These are phyloP conservation scores for Venturia oleaginea DNA, from an alignment of 2,329 filamentous ascomycete species.

Conservation along the genomic window DNA sequence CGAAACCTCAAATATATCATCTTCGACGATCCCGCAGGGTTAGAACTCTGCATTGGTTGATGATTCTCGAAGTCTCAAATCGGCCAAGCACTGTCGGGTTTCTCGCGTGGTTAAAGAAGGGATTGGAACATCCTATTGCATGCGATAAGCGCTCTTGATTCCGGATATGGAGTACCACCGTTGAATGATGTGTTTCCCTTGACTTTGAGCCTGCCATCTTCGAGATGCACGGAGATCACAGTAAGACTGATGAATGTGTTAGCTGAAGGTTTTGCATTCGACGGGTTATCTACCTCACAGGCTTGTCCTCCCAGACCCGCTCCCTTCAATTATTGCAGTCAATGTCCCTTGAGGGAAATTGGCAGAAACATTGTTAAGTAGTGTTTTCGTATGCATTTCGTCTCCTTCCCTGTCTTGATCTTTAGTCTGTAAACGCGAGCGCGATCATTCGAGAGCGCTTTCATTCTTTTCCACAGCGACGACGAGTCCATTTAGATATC, in stretches of 20 bases:
- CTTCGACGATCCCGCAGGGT: slow-evolving; percentile 57
- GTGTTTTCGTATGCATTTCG: slow-evolving; percentile 29
- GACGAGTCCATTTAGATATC: not conserved
- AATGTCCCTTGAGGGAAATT: slow-evolving; percentile 56
- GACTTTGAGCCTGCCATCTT: slow-evolving; percentile 41
- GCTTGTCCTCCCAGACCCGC: slow-evolving; percentile 56
- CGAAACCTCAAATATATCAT: slow-evolving; percentile 68
- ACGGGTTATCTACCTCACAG: slow-evolving; percentile 16
- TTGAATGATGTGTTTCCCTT: slow-evolving; percentile 55
- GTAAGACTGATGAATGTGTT: slow-evolving; percentile 41
- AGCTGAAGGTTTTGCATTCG: slow-evolving; percentile 42
- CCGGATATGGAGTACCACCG: slow-evolving; percentile 38
- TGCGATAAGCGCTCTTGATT: slow-evolving; percentile 59
- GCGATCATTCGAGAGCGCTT: not conserved
- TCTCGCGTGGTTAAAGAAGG: slow-evolving; percentile 68
- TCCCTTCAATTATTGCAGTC: slow-evolving; percentile 67
- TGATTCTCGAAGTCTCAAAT: slow-evolving; percentile 57
- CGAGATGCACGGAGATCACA: slow-evolving; percentile 59
- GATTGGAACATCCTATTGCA: slow-evolving; percentile 66
- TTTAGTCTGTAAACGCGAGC: slow-evolving; percentile 17
- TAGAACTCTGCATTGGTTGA: slow-evolving; percentile 53
- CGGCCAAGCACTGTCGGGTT: slow-evolving; percentile 63
- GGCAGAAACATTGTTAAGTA: slow-evolving; percentile 56
- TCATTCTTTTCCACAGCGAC: not conserved
- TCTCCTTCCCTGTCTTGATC: slow-evolving; percentile 8